Base-by-base conservation (phyloP, 306 rosid genomes). In the Mimosa pudica region DNA sequence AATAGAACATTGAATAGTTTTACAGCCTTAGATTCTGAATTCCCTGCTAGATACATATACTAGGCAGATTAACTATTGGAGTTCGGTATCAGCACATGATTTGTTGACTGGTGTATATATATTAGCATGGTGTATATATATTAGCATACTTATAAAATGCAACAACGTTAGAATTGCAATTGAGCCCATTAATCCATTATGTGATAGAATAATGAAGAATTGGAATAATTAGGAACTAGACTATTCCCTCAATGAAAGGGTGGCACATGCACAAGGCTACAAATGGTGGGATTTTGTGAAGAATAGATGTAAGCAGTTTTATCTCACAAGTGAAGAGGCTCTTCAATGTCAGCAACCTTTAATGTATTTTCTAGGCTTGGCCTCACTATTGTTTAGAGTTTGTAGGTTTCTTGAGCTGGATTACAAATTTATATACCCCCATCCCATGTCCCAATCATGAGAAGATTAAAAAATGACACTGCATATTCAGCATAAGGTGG, bases 361-460 rank as follows among this genome's bases (percentile, higher is more conserved):
- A 38, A 2, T 38, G 42, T 38, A 2, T 2, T 38, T 38, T 5
- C 42, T 45, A 68, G 45, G 20, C 52, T 18, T 70, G 46, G 74
- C 11, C 74, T 20, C 17, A 24, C 33, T 45, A 11, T 44, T 10
- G 55, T 11, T n/a, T 4, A 62, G 10, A 54, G 20, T 13, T 42
- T 71, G 64, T 71, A 61, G 55, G 4, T 45, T 41, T 60, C 42
- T 60, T 54, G 64, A 7, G 72, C 70, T 57, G 47, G 44, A 70
- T 79, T n/a, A 55, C 52, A 30, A 58, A 46, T 32, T 14, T 7
- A 57, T 45, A 64, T 13, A 11, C 20, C 44, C 20, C 2, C 55
- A 30, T 7, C 24, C 44, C 44, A 8, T 32, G 71, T n/a, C 7
- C 45, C 32, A 32, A 33, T 14, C 33, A 8, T 0, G 3, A 24